Evolutionary conservation across 1,139 yeast genomes (phyloP).

Genomic region (Candida pseudoviswanathii): DNA sequence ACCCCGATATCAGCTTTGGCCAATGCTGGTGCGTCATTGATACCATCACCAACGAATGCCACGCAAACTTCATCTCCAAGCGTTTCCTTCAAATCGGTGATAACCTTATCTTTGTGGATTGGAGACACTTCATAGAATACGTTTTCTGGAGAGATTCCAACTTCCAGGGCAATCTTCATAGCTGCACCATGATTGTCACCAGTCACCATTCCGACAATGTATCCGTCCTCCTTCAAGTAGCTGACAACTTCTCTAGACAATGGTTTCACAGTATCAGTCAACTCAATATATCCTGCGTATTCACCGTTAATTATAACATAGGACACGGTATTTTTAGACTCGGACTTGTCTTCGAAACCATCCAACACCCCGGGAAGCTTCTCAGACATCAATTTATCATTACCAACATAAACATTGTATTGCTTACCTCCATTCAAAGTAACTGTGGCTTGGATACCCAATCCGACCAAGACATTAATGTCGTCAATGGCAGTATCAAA

Average conservation of each 20-base stretch:
- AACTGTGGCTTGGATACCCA: conserved; percentile 64
- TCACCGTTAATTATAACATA: conserved; percentile 54
- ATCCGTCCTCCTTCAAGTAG: conserved; percentile 54
- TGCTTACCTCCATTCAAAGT: conserved; percentile 17
- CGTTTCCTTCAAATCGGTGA: conserved; percentile 56
- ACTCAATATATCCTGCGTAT: conserved; percentile 64
- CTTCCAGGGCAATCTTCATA: conserved; percentile 58
- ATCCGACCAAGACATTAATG: conserved; percentile 63
- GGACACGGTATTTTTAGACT: conserved; percentile 33
- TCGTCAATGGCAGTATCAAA: conserved; percentile 32
- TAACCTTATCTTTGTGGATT: conserved; percentile 69
- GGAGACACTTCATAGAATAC: conserved; percentile 83
- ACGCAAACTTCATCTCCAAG: conserved; percentile 46
- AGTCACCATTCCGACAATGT: conserved; percentile 83
- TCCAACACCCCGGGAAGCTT: conserved; percentile 15
- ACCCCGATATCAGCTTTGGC: conserved; percentile 88
- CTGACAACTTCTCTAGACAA: conserved; percentile 65
- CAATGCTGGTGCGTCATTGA: conserved; percentile 94
- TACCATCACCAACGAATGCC: conserved; percentile 96
- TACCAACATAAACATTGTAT: conserved; percentile 57
- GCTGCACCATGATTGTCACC: conserved; percentile 81
- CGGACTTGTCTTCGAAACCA: conserved; percentile 13
- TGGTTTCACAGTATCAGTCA: conserved; percentile 69
- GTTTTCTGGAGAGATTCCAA: conserved; percentile 66
- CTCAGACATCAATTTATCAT: conserved; percentile 44